Percentiles rank a stretch among this genome's conserved stretches.
Conservation (phyloP, 2,329 filamentous ascomycete species). For the Xylaria sp. region DNA sequence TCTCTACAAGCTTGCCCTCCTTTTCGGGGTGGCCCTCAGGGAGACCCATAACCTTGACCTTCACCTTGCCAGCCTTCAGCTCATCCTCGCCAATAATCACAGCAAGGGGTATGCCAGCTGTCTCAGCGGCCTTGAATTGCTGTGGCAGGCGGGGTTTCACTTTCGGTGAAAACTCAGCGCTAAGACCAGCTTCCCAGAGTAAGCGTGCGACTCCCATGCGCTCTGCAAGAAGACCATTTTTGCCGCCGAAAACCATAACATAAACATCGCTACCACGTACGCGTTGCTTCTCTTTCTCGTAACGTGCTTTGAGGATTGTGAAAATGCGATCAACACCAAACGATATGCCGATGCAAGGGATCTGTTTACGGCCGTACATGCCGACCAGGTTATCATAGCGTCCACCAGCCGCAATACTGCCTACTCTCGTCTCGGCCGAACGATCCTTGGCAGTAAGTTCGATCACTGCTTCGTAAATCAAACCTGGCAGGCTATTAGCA, state of each 20-base stretch:
- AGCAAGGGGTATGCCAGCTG: conserved; percentile 81
- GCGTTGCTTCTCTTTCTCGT: conserved; percentile 58
- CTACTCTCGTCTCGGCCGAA: conserved; percentile 78
- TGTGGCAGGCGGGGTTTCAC: conserved; percentile 87
- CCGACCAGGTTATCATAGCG: conserved; percentile 81
- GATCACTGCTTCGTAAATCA: conserved; percentile 80
- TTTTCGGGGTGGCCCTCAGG: conserved; percentile 90
- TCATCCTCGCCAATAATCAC: conserved; percentile 94
- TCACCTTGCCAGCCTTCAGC: conserved; percentile 82
- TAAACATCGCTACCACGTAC: conserved; percentile 72
- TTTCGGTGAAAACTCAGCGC: conserved; percentile 91
- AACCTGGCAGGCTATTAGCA: conserved; percentile 38
- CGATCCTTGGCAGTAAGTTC: conserved; percentile 68
- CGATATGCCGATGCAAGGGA: conserved; percentile 81
- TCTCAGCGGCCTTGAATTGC: conserved; percentile 92
- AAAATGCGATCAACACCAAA: conserved; percentile 85
- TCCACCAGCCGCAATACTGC: conserved; percentile 79
- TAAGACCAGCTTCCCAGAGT: conserved; percentile 89
- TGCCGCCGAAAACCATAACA: conserved; percentile 94
- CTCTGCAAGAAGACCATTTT: conserved; percentile 82
- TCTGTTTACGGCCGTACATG: conserved; percentile 79
- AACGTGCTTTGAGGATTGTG: conserved; percentile 76
- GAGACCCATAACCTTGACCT: conserved; percentile 79
- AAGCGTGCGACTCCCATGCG: conserved; percentile 81
- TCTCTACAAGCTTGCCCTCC: conserved; percentile 77